Percentiles rank a stretch among this genome's conserved stretches.
These are phyloP conservation scores for Penicillium sp. DNA, from an alignment of 2,329 filamentous ascomycete genomes.

Conservation along the genomic window DNA sequence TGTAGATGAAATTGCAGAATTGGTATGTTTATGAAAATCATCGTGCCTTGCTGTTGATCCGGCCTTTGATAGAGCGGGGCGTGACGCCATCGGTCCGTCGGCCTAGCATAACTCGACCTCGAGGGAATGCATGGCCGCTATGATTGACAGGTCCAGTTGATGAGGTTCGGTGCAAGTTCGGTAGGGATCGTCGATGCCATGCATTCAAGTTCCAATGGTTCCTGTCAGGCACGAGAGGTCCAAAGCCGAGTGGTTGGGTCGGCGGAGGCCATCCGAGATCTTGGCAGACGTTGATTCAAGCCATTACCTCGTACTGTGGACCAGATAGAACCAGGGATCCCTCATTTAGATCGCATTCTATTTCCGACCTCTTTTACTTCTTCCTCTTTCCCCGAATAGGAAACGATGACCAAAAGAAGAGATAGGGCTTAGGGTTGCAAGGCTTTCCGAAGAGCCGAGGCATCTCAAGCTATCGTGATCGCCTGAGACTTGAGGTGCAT, in stretches of 20 bases:
- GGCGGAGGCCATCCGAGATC: not conserved
- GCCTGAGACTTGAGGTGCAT: not conserved
- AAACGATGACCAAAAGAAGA: constrained; percentile 7
- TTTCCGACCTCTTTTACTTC: not conserved
- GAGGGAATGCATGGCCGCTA: not conserved
- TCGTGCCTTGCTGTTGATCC: not conserved
- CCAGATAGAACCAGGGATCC: not conserved
- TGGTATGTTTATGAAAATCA: not conserved
- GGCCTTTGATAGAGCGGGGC: not conserved
- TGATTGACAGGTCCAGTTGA: not conserved
- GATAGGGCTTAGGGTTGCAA: constrained; percentile 21
- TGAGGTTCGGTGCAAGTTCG: not conserved
- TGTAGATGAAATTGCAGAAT: not conserved
- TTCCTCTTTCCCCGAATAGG: not conserved
- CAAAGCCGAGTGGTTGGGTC: not conserved
- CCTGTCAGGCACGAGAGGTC: not conserved
- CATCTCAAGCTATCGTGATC: constrained; percentile 1
- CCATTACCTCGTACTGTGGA: not conserved
- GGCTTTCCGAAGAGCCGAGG: constrained; percentile 14
- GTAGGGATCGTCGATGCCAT: not conserved
- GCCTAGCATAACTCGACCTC: not conserved
- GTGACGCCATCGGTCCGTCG: not conserved
- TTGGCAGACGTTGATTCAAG: not conserved
- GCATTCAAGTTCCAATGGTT: not conserved
- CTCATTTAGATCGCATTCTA: not conserved